Conservation (phyloP, 176 grass and related monocot genomes). For the Carex littledalei region DNA sequence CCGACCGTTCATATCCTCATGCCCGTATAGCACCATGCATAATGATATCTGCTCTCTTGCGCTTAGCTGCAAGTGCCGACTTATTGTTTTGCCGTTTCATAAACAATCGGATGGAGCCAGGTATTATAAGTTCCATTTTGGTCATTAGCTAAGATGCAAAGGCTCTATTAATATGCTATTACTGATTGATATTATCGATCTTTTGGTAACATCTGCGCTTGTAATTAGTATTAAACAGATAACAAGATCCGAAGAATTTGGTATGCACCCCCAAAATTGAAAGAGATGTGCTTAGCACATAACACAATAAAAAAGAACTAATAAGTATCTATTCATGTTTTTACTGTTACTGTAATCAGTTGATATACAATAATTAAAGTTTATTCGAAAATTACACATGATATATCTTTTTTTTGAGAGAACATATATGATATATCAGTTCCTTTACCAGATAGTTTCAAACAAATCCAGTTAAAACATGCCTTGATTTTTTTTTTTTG, state of each 20-base stretch:
- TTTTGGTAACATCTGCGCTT: neutral
- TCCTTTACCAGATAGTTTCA: neutral
- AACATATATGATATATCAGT: neutral
- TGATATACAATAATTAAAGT: neutral
- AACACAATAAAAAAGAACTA: neutral
- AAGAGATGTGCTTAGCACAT: neutral
- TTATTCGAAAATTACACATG: neutral
- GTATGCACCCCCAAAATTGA: neutral
- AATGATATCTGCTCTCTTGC: conserved; percentile 76
- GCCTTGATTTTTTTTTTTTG: neutral
- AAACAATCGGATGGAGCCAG: conserved; percentile 42
- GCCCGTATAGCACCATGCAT: conserved; percentile 52
- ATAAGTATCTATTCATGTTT: neutral
- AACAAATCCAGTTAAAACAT: neutral
- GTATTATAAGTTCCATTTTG: neutral
- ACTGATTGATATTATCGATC: neutral
- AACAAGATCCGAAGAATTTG: neutral
- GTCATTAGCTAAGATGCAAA: neutral
- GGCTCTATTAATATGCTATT: neutral
- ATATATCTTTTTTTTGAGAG: neutral
- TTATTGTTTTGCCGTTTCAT: conserved; percentile 78
- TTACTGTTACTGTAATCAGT: neutral
- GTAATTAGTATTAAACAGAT: neutral
- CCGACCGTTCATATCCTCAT: conserved; percentile 46
- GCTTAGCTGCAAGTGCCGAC: conserved; percentile 45